These are phyloP conservation scores for Calcarisporium arbuscula DNA, from an alignment of 2,329 filamentous ascomycete species.

Conservation along the genomic window DNA sequence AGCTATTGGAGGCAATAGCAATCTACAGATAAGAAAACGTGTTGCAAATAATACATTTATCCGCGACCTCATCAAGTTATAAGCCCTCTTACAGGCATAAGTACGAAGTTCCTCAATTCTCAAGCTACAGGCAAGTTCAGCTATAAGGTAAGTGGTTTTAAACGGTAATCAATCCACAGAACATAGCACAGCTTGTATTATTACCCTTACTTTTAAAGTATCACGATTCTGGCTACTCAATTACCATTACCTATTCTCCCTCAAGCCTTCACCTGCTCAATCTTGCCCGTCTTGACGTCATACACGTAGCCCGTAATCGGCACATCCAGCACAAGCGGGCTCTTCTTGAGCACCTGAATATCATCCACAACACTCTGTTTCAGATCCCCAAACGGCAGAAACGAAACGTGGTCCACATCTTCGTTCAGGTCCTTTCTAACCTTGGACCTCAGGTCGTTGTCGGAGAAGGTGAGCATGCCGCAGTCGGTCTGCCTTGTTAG, in stretches of 20 bases:
- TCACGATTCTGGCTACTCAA: too few relatives aligned
- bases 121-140: too few relatives aligned
- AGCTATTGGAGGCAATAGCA: too few relatives aligned
- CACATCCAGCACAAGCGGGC: conserved; percentile 54
- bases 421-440: conserved; percentile 54
- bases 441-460: conserved; percentile 47
- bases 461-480: conserved; percentile 62
- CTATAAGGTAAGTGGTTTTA: too few relatives aligned
- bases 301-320: conserved; percentile 69
- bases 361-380: conserved; percentile 61
- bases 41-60: too few relatives aligned
- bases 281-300: conserved; percentile 66
- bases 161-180: too few relatives aligned
- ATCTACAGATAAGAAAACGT: too few relatives aligned
- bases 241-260: not conserved
- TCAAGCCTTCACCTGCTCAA: conserved; percentile 19
- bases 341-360: conserved; percentile 54
- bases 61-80: too few relatives aligned
- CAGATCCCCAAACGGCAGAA: conserved; percentile 59
- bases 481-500: conserved; percentile 27
- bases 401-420: conserved; percentile 48
- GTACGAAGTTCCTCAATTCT: too few relatives aligned
- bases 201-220: too few relatives aligned
- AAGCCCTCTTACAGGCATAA: too few relatives aligned
- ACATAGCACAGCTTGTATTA: too few relatives aligned